Base-by-base conservation (phyloP, 768 basidiomycete species). In the Leccinum aurantiacum region DNA sequence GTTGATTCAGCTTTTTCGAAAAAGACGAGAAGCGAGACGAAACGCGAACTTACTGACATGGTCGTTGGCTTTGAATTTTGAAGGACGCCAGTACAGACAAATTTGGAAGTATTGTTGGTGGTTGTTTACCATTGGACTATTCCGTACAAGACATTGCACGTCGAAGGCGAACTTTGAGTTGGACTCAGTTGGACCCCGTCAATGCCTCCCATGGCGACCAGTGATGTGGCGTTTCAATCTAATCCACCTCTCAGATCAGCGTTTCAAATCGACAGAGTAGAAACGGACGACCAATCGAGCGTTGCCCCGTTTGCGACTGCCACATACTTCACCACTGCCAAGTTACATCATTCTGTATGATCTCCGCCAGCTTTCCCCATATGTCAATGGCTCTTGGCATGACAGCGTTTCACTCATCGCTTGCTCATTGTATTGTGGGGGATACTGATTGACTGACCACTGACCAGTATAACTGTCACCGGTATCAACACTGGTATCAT, bases 31-130 rank as follows among this genome's bases (percentile, higher is more conserved):
- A 56, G 6, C 0, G 17, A 2, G 9, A 41, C 9, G 41, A 4
- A 14, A 15, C 22, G 29, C 24, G n/a, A 49, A 65, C 71, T 69
- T 57, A 73, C 71, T 53, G 61, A 62, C 71, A 74, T 71, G 3
- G 58, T 61, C 37, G 62, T 65, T 63, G 51, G 53, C 58, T 60
- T 67, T 44, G 54, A 59, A 57, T 53, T 63, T 61, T 56, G 25
- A 25, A 54, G 41, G 46, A 47, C 57, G 57, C 49, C 49, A 53
- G 64, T 56, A 41, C 46, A 59, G 3, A 57, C 67, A 61, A 60
- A 66, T 67, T 64, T 53, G 66, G 64, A 61, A 53, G 54, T 24
- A 57, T 62, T 74, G 60, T 72, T 72, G 65, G 14, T 37, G 38
- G 46, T 57, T 71, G 52, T 53, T 35, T 53, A 35, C 29, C 19